These are phyloP conservation scores for Spinacia oleracea DNA, from an alignment of 179 eudicot genomes.

Conservation along the genomic window DNA sequence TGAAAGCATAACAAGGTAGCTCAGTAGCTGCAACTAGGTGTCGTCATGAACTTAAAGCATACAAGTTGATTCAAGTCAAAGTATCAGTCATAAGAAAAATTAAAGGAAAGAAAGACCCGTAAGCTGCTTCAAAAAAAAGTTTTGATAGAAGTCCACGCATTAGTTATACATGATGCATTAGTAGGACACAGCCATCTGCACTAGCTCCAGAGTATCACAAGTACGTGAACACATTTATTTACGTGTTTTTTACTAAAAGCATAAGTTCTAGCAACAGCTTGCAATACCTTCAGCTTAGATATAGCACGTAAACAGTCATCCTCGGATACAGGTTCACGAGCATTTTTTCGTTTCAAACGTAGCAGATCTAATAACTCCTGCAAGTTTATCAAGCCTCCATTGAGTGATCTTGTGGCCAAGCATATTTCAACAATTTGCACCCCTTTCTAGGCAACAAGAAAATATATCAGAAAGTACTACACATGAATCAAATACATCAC, in stretches of 20 bases:
- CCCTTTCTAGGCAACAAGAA: slow-evolving; percentile 59
- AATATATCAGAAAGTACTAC: slow-evolving; percentile 14
- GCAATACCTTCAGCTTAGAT: slow-evolving; percentile 86
- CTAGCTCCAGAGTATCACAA: neutral
- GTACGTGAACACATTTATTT: neutral
- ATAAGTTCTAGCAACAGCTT: slow-evolving; percentile 7
- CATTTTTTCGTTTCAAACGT: slow-evolving; percentile 70
- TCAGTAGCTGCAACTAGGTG: slow-evolving; percentile 1
- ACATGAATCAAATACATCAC: neutral
- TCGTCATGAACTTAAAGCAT: neutral
- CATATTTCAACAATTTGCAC: slow-evolving; percentile 97
- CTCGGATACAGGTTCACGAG: slow-evolving; percentile 86
- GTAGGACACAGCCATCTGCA: neutral
- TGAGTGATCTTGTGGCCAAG: slow-evolving; percentile 80
- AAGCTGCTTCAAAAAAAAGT: neutral
- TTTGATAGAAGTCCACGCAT: neutral
- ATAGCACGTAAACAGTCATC: slow-evolving; percentile 99
- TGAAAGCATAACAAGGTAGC: neutral
- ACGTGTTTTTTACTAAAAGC: neutral
- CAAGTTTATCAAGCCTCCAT: slow-evolving; percentile 95
- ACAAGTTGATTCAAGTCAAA: neutral
- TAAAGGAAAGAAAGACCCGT: too few relatives aligned
- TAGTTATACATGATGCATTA: neutral
- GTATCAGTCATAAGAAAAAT: neutral
- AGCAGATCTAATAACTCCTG: slow-evolving; percentile 76